Base-by-base conservation (phyloP, 805 yeast species). In the Kuraishia molischiana region DNA sequence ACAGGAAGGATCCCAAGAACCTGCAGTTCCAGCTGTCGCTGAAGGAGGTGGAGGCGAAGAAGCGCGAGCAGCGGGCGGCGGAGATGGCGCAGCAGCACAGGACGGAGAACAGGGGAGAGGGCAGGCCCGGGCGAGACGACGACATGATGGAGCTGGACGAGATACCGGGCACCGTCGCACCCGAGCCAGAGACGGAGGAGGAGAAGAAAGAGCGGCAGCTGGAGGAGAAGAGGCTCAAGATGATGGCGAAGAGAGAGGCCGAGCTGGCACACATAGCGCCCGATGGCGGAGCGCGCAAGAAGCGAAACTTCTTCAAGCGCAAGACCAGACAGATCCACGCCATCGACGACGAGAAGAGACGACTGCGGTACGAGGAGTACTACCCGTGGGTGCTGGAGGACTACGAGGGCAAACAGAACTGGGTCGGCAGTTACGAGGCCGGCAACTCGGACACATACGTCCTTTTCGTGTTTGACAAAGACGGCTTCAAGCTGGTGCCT, bases 351-450 rank as follows among this genome's bases (percentile, higher is more conserved):
- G 74, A 74, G 6, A 89, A 85, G 43, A 72, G 90, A 44, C 81
- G 77, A 52, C 65, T 92, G 44, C 70, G 97, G 53, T 92, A 90
- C 54, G 98, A 92, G 61, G 98, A 92, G 61, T 85, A 81, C 56
- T 90, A 85, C 51, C 98, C 98, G 0, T 92, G 98, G 98, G 95
- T 92, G 14, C 65, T 92, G 69, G 98, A 92, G 62, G 98, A 92
- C 61, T 90, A 84, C 56, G 96, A 87, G 52, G 95, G 95, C 34
- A 72, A 75, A 43, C 90, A 92, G 54, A 90, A 95, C 0, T 92
- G 85, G 83, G 97, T 89, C 15, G 96, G 97, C 28, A 83, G 80
- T 48, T 92, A 85, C 61, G 98, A 92, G 62, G 97, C 97, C 1
- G 85, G 84, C 34, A 73, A 74, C 38, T 74, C 87, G 15, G 96